A percentile compares a stretch with the other conserved stretches of the same genome.
Evolutionary conservation across 2,329 filamentous ascomycete species (phyloP).

Genomic region (Hortaea sp.): DNA sequence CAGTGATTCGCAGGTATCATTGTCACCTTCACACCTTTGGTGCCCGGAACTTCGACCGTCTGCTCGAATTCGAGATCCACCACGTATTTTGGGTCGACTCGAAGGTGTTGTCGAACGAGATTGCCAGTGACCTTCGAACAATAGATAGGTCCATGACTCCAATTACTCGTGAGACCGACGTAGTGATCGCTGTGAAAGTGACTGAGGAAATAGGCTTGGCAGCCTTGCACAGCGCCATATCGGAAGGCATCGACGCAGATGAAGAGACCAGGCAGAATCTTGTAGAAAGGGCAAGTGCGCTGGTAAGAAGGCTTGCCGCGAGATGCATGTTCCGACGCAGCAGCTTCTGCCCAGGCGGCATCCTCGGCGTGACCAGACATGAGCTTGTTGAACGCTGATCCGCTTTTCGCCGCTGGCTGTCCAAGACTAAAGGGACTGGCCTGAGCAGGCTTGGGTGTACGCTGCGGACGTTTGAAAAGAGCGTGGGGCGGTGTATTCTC

Average conservation of each 20-base stretch:
- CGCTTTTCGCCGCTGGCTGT: conserved; percentile 25
- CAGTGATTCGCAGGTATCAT: conserved; percentile 98
- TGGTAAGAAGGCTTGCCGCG: conserved; percentile 79
- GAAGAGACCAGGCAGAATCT: conserved; percentile 85
- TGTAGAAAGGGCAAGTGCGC: conserved; percentile 94
- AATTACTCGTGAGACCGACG: conserved; percentile 75
- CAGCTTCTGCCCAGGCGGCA: conserved; percentile 77
- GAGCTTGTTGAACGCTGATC: conserved; percentile 79
- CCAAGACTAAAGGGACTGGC: conserved; percentile 62
- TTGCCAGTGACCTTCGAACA: conserved; percentile 90
- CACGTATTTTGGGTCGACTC: conserved; percentile 77
- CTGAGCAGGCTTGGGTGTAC: conserved; percentile 67
- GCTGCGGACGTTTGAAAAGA: conserved; percentile 55
- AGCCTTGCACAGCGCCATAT: conserved; percentile 86
- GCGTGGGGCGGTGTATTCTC: conserved; percentile 29
- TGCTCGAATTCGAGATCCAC: conserved; percentile 77
- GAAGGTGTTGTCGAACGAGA: conserved; percentile 74
- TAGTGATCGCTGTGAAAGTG: conserved; percentile 99
- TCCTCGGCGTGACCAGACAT: conserved; percentile 92
- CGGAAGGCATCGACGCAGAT: conserved; percentile 95
- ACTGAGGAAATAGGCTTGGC: conserved; percentile 89
- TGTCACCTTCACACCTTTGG: conserved; percentile 73
- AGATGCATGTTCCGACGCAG: conserved; percentile 65
- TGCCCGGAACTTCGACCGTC: conserved; percentile 67
- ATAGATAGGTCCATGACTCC: conserved; percentile 91